These are phyloP conservation scores for Stemphylium lycopersici DNA, from an alignment of 2,329 filamentous ascomycete species.

Conservation along the genomic window DNA sequence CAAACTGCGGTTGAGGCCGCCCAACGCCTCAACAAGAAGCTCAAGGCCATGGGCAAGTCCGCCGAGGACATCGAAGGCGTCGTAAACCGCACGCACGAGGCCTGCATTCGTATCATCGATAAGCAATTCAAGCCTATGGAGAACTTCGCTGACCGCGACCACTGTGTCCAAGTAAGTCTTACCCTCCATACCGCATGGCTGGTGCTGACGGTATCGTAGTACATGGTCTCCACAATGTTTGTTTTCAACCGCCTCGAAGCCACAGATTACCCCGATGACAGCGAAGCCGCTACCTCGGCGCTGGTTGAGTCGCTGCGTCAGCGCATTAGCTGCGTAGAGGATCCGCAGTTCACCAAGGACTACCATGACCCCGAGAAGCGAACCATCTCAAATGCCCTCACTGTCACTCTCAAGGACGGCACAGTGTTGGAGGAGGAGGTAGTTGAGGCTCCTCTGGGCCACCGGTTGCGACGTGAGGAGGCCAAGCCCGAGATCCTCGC, in stretches of 20 bases:
- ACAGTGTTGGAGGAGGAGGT: conserved; percentile 88
- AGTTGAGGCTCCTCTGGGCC: conserved; percentile 92
- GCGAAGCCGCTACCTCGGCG: conserved; percentile 87
- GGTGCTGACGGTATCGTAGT: conserved; percentile 55
- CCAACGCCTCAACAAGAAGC: conserved; percentile 82
- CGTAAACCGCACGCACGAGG: conserved; percentile 96
- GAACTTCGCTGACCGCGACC: conserved; percentile 99
- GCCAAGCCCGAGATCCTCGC: conserved; percentile 95
- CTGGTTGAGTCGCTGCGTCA: conserved; percentile 90
- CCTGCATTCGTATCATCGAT: conserved; percentile 98
- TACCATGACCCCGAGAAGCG: conserved; percentile 94
- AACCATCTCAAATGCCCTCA: conserved; percentile 96
- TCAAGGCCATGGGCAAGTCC: conserved; percentile 84
- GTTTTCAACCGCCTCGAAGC: conserved; percentile 92
- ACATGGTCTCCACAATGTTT: conserved; percentile 98
- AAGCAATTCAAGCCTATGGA: conserved; percentile 99
- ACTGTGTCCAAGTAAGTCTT: conserved; percentile 80
- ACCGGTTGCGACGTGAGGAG: conserved; percentile 89
- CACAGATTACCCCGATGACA: conserved; percentile 89
- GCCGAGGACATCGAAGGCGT: conserved; percentile 89
- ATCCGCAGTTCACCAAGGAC: conserved; percentile 90
- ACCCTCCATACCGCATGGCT: not conserved
- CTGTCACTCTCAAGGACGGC: conserved; percentile 92
- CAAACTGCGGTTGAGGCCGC: conserved; percentile 97
- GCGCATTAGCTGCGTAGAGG: conserved; percentile 95